Conservation (phyloP, 768 basidiomycete genomes). For the button mushroom (Agaricus bisporus) region DNA sequence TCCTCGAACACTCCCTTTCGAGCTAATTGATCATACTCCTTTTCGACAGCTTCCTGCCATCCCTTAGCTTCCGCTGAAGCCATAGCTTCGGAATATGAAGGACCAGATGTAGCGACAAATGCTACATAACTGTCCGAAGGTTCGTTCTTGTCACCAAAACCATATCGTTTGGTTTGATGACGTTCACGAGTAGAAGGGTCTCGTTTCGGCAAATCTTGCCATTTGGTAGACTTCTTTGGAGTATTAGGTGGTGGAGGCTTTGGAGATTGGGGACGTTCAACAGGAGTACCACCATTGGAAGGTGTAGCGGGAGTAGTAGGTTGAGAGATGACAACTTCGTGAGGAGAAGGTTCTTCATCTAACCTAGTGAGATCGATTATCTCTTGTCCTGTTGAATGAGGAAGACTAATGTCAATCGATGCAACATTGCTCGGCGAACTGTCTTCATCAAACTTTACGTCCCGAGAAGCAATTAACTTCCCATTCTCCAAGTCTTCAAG, state of each 20-base stretch:
- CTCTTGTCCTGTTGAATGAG: not conserved
- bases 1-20: constrained; percentile 8
- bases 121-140: not conserved
- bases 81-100: not conserved
- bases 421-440: not conserved
- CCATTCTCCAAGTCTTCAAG: not conserved
- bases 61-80: not conserved
- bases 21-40: constrained; percentile 7
- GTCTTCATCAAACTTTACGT: not conserved
- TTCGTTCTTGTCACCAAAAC: no score
- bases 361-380: not conserved
- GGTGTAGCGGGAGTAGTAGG: no score
- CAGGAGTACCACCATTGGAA: not conserved
- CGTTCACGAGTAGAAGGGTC: constrained; percentile 2
- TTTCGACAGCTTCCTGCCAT: constrained; percentile 13
- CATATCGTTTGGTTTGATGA: not conserved
- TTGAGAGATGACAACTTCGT: no score
- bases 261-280: not conserved
- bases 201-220: constrained; percentile 4
- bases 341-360: no score
- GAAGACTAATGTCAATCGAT: not conserved
- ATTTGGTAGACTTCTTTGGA: constrained; percentile 4
- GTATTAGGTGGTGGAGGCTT: no score
- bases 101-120: not conserved
- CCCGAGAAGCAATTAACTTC: not conserved